These are phyloP conservation scores for Cyberlindnera americana DNA, from an alignment of 805 yeast species.

Conservation along the genomic window DNA sequence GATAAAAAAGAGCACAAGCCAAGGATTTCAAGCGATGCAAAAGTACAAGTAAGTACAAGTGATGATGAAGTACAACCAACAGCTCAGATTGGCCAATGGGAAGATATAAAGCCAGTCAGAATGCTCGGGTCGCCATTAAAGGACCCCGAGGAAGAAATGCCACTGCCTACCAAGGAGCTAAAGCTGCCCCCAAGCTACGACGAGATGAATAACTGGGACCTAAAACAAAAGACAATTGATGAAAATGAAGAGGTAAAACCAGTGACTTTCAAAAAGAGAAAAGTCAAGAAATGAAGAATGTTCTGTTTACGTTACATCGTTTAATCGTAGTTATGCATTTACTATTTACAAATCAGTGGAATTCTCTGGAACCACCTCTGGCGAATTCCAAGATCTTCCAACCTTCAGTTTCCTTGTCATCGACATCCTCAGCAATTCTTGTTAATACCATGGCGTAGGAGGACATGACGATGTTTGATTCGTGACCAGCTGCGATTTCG, in stretches of 20 bases:
- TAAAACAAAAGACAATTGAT: slow-evolving; percentile 19
- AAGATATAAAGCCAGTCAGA: slow-evolving; percentile 1
- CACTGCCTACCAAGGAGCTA: neutral
- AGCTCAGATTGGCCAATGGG: slow-evolving; percentile 21
- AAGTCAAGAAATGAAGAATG: slow-evolving; percentile 6
- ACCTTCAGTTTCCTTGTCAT: slow-evolving; percentile 88
- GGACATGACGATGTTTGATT: slow-evolving; percentile 85
- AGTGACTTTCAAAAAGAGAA: slow-evolving; percentile 24
- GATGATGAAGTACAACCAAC: too few species aligned
- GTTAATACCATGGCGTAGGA: slow-evolving; percentile 97
- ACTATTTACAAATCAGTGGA: slow-evolving; percentile 34
- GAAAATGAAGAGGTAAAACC: slow-evolving; percentile 4
- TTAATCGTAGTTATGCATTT: neutral
- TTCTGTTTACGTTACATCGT: too few species aligned
- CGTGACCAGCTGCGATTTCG: slow-evolving; percentile 93
- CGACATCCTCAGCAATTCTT: slow-evolving; percentile 87
- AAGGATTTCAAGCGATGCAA: too few species aligned
- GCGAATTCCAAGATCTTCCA: slow-evolving; percentile 96
- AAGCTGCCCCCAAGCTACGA: slow-evolving; percentile 17
- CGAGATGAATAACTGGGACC: slow-evolving; percentile 30
- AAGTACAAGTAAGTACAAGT: too few species aligned
- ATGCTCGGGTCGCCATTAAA: slow-evolving; percentile 5
- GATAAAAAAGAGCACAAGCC: slow-evolving; percentile 18
- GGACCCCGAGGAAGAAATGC: slow-evolving; percentile 7
- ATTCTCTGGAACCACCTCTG: slow-evolving; percentile 87